Conservation (phyloP, 2,329 filamentous ascomycete genomes). For the Colletotrichum neosansevieriae region DNA sequence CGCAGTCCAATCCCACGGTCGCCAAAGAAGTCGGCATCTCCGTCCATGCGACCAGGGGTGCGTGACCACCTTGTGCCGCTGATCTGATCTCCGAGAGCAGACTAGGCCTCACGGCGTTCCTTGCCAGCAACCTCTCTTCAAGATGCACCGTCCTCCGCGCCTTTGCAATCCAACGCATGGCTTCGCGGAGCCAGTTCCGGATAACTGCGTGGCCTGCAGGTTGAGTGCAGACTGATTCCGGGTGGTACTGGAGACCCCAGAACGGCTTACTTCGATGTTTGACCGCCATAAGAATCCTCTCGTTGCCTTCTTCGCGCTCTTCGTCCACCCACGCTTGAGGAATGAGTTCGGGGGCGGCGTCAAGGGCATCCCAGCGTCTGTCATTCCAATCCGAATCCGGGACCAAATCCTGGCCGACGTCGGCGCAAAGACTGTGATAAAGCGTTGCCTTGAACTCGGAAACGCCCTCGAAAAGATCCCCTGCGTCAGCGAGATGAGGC, state of each 20-base stretch:
- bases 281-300: slow-evolving; percentile 80
- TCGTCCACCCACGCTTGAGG: slow-evolving; percentile 74
- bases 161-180: slow-evolving; percentile 68
- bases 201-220: slow-evolving; percentile 73
- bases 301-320: slow-evolving; percentile 51
- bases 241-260: slow-evolving; percentile 92
- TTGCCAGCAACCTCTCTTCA: slow-evolving; percentile 44
- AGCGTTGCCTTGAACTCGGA: slow-evolving; percentile 76
- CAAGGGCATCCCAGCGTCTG: slow-evolving; percentile 55
- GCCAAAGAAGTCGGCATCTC: slow-evolving; percentile 43
- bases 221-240: slow-evolving; percentile 88
- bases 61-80: slow-evolving; percentile 3
- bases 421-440: slow-evolving; percentile 76
- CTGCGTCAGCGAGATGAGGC: slow-evolving; percentile 36
- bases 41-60: slow-evolving; percentile 28
- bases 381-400: slow-evolving; percentile 50
- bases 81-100: slow-evolving; percentile 46
- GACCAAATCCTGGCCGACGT: slow-evolving; percentile 63
- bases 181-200: slow-evolving; percentile 79
- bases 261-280: slow-evolving; percentile 77
- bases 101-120: slow-evolving; percentile 49
- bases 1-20: slow-evolving; percentile 45
- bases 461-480: slow-evolving; percentile 75
- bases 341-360: slow-evolving; percentile 56
- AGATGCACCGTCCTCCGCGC: slow-evolving; percentile 42